These are phyloP conservation scores for Betula pendula DNA, from an alignment of 306 rosid genomes.

Conservation along the genomic window DNA sequence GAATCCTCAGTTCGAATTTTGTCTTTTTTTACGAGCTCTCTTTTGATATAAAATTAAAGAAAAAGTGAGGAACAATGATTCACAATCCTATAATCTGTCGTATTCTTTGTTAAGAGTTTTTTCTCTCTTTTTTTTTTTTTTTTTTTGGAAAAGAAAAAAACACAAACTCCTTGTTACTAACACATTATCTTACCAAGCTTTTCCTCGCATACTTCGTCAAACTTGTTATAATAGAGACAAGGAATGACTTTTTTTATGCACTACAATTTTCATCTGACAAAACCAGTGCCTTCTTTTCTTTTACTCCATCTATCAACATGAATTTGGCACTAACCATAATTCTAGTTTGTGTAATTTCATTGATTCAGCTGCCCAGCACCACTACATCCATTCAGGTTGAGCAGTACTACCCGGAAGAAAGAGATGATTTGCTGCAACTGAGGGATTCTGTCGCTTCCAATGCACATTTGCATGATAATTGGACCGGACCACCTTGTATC, in stretches of 20 bases:
- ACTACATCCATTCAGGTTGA: slow-evolving; percentile 17
- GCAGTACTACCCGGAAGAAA: slow-evolving; percentile 52
- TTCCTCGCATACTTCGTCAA: slow-evolving; percentile 50
- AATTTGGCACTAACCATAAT: slow-evolving; percentile 12
- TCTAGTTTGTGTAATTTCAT: slow-evolving; percentile 11
- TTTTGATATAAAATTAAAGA: too few relatives aligned
- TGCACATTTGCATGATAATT: slow-evolving; percentile 50
- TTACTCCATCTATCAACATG: slow-evolving; percentile 35
- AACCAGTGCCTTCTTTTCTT: slow-evolving; percentile 19
- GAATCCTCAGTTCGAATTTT: too few relatives aligned
- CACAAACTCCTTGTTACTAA: too few relatives aligned
- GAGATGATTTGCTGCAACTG: slow-evolving; percentile 51
- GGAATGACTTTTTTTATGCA: slow-evolving; percentile 23
- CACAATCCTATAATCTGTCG: too few relatives aligned
- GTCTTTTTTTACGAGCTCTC: too few relatives aligned
- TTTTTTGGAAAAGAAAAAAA: too few relatives aligned
- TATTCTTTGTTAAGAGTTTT: too few relatives aligned
- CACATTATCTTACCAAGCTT: neutral
- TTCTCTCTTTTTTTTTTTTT: too few relatives aligned
- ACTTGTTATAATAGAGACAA: slow-evolving; percentile 7
- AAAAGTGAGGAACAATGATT: too few relatives aligned
- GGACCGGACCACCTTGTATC: slow-evolving; percentile 79
- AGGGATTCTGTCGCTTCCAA: slow-evolving; percentile 57
- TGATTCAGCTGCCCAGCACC: slow-evolving; percentile 24
- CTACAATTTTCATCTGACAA: slow-evolving; percentile 11